Conservation (phyloP, 441 rosid genomes). For the Erodium moschatum region DNA sequence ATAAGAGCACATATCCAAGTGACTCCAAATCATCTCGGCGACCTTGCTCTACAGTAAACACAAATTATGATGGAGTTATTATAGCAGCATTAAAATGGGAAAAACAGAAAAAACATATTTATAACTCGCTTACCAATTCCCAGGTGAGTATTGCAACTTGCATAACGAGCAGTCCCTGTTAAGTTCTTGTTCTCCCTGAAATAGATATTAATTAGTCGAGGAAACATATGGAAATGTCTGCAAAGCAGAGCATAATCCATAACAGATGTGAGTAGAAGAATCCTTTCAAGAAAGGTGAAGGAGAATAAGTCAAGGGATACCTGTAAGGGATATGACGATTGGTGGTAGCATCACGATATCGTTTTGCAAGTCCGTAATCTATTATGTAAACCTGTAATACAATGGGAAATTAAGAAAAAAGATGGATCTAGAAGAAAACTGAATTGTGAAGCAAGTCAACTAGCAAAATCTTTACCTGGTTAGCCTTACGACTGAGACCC, state of each 20-base stretch:
- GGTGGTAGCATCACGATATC: conserved; percentile 46
- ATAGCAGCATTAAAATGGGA: not conserved
- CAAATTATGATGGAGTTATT: conserved; percentile 15
- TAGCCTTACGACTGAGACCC: conserved; percentile 90
- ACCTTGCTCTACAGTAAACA: conserved; percentile 41
- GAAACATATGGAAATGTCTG: not conserved
- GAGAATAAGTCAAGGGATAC: conserved; percentile 21
- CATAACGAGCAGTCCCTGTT: conserved; percentile 60
- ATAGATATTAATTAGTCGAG: conserved; percentile 15
- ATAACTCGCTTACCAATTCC: conserved; percentile 45
- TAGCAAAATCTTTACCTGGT: conserved; percentile 44
- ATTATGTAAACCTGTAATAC: conserved; percentile 47
- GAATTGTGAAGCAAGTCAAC: not conserved
- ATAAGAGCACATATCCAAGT: conserved; percentile 30
- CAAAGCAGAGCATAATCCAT: not conserved
- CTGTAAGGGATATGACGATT: conserved; percentile 59
- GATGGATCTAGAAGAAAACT: not conserved
- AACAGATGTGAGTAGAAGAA: conserved; percentile 1
- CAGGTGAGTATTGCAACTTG: conserved; percentile 65
- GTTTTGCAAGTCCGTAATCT: conserved; percentile 59
- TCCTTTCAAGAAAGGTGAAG: not conserved
- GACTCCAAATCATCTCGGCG: conserved; percentile 40
- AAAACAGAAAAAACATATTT: not conserved
- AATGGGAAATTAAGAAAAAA: conserved; percentile 2
- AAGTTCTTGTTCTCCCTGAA: conserved; percentile 55